A percentile compares a stretch with the other conserved stretches of the same genome.
Conservation (phyloP, 2,329 filamentous ascomycete genomes). For the Phaeomoniella chlamydospora region DNA sequence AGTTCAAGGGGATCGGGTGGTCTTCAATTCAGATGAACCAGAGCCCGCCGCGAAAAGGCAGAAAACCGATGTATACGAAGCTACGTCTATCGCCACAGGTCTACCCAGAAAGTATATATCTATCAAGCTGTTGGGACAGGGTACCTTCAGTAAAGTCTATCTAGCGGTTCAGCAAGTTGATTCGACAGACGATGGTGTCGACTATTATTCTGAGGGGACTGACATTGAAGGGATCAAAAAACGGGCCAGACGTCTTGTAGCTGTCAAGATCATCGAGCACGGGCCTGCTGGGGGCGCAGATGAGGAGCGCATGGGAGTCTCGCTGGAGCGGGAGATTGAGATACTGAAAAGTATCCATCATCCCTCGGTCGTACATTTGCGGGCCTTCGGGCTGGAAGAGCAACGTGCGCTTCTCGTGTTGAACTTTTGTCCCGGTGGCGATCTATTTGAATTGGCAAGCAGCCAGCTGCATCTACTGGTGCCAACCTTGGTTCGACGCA, state of each 20-base stretch:
- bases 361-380: constrained; percentile 78
- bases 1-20: background rate
- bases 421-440: constrained; percentile 84
- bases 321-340: constrained; percentile 84
- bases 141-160: constrained; percentile 90
- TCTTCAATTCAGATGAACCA: constrained; percentile 15
- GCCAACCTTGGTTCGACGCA: constrained; percentile 58
- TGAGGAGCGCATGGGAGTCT: constrained; percentile 84
- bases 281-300: constrained; percentile 87
- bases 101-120: constrained; percentile 68
- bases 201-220: constrained; percentile 16
- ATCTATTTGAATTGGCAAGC: constrained; percentile 85
- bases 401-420: constrained; percentile 73
- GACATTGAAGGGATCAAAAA: constrained; percentile 29
- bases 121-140: constrained; percentile 70
- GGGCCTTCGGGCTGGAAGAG: constrained; percentile 76
- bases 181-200: constrained; percentile 28
- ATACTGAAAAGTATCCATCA: constrained; percentile 81
- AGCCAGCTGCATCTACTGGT: constrained; percentile 53
- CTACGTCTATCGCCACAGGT: constrained; percentile 48
- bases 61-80: constrained; percentile 48
- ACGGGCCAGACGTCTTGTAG: constrained; percentile 66
- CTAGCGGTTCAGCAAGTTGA: constrained; percentile 67
- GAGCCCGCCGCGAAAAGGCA: constrained; percentile 43
- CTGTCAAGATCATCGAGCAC: constrained; percentile 90